Evolutionary conservation across 2,329 filamentous ascomycete genomes (phyloP).

Genomic region (Diaporthe citri): DNA sequence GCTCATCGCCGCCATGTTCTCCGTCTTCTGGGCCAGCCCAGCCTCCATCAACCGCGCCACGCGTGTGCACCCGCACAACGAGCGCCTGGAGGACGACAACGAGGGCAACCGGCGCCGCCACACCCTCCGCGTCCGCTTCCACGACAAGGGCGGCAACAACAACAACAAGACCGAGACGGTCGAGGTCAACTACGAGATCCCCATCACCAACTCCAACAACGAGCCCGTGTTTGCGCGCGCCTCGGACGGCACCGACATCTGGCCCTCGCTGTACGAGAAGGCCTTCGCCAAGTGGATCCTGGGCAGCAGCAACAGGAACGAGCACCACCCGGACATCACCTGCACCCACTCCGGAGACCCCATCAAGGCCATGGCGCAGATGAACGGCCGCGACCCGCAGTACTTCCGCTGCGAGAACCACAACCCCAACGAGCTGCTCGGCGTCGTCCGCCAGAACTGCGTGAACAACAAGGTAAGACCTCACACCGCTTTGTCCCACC

Average conservation of each 20-base stretch:
- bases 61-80: conserved; percentile 38
- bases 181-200: conserved; percentile 58
- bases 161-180: conserved; percentile 44
- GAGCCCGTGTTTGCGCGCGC: conserved; percentile 57
- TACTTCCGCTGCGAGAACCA: conserved; percentile 36
- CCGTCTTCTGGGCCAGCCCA: conserved; percentile 59
- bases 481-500: background rate
- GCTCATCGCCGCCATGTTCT: conserved; percentile 59
- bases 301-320: conserved; percentile 40
- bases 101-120: conserved; percentile 42
- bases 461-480: conserved; percentile 51
- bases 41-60: conserved; percentile 55
- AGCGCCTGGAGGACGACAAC: conserved; percentile 43
- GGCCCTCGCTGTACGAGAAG: conserved; percentile 62
- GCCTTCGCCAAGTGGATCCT: conserved; percentile 61
- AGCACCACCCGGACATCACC: conserved; percentile 56
- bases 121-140: conserved; percentile 51
- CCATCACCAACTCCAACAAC: conserved; percentile 58
- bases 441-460: conserved; percentile 54
- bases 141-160: conserved; percentile 60
- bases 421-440: conserved; percentile 48
- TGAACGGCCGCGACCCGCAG: conserved; percentile 45
- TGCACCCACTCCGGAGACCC: conserved; percentile 56
- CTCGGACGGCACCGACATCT: conserved; percentile 56
- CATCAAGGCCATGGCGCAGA: conserved; percentile 59